These are phyloP conservation scores for Myxozyma nipponensis DNA, from an alignment of 805 yeast species.

Conservation along the genomic window DNA sequence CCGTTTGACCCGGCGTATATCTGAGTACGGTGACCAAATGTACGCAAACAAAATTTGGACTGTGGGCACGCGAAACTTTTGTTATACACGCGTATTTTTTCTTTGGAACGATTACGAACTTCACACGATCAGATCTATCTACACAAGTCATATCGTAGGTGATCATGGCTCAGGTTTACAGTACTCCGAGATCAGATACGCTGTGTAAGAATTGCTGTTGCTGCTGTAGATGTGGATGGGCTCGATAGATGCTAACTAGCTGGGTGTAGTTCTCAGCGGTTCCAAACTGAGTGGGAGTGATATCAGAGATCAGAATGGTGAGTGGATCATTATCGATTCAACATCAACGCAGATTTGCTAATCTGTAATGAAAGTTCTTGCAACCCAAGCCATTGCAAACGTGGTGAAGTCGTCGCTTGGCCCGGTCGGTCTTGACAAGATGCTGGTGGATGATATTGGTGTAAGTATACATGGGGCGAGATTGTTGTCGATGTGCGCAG, in stretches of 20 bases:
- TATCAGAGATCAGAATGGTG: slow-evolving; percentile 85
- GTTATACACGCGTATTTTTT: too few species aligned
- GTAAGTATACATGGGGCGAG: slow-evolving; percentile 13
- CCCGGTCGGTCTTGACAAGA: slow-evolving; percentile 97
- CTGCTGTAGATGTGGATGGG: neutral
- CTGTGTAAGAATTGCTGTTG: slow-evolving; percentile 47
- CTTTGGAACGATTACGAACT: too few species aligned
- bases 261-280: slow-evolving; percentile 69
- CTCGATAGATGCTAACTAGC: neutral
- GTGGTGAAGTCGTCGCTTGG: slow-evolving; percentile 90
- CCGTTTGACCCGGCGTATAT: too few species aligned
- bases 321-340: slow-evolving; percentile 8
- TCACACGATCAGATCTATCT: too few species aligned
- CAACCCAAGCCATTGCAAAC: slow-evolving; percentile 82
- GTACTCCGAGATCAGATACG: slow-evolving; percentile 85
- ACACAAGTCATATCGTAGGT: too few species aligned
- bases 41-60: too few species aligned
- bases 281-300: slow-evolving; percentile 95
- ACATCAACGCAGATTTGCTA: neutral
- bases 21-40: too few species aligned
- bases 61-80: too few species aligned
- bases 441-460: slow-evolving; percentile 98
- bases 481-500: neutral
- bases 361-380: slow-evolving; percentile 49
- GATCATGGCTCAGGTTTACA: slow-evolving; percentile 58